A percentile compares a stretch with the other conserved stretches of the same genome.
These are phyloP conservation scores for Tricholoma sp. DNA, from an alignment of 768 basidiomycete species.

Conservation along the genomic window DNA sequence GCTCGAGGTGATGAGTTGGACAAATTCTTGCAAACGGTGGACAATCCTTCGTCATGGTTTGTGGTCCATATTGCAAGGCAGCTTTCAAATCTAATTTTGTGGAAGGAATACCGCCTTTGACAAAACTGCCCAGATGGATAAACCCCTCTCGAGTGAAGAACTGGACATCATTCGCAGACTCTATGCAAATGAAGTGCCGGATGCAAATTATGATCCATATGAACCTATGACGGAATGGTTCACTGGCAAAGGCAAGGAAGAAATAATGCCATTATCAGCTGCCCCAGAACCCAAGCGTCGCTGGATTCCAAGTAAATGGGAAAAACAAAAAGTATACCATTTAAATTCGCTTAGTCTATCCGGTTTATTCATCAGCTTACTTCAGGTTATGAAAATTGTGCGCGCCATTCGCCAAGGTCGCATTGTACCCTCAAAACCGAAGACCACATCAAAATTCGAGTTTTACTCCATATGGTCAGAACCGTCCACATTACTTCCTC, in stretches of 20 bases:
- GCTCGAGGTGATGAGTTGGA: conserved; percentile 96
- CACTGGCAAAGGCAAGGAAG: conserved; percentile 92
- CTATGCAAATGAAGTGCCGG: conserved; percentile 89
- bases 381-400: conserved; percentile 97
- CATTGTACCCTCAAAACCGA: conserved; percentile 87
- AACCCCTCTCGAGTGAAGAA: conserved; percentile 83
- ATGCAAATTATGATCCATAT: conserved; percentile 86
- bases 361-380: not conserved
- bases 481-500: conserved; percentile 65
- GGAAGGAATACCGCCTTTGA: conserved; percentile 89
- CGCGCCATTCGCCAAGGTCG: conserved; percentile 96
- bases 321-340: conserved; percentile 86
- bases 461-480: conserved; percentile 92
- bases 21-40: conserved; percentile 91
- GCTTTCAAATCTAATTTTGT: not conserved
- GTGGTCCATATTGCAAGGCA: conserved; percentile 14
- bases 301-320: conserved; percentile 99
- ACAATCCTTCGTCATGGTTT: conserved; percentile 87
- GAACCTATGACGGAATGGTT: conserved; percentile 96
- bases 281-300: conserved; percentile 94
- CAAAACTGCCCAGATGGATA: conserved; percentile 80
- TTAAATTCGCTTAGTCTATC: not conserved
- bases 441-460: conserved; percentile 58
- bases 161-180: conserved; percentile 91
- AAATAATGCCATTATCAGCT: conserved; percentile 87